Base-by-base conservation (phyloP, 805 yeast species). In the Naumovozyma baii region DNA sequence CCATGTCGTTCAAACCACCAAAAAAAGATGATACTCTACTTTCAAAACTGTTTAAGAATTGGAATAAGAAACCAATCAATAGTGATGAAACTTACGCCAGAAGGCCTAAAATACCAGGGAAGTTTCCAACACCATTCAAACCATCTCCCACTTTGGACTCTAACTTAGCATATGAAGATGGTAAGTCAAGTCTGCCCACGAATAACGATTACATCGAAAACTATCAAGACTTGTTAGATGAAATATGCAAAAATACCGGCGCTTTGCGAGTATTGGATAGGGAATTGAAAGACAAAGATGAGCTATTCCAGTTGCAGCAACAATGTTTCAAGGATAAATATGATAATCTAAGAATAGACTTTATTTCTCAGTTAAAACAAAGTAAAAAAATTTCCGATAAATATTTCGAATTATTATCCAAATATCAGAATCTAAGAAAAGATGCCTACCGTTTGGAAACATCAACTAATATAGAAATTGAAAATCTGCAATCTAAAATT, bases 311-410 rank as follows among this genome's bases (percentile, higher is more conserved):
- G 14, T 33, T 38, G 19, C 33, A 35, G 22, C 48, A 47, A 35
- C 22, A 40, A 14, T 32, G 41, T 10, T 50, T 41, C 31, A 45
- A 51, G 26, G 36, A 38, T 4, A 54, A 60, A 33, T 62, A 62
- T 38, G 36, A 44, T 5, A 43, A 50, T 4, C 41, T 62, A 5
- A 49, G 57, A 26, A 40, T 48, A 18, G 68, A 64, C 36, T 52
- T 63, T 30, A 52, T 59, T 4, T 37, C 45, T 9, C 68, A 63
- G 42, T 46, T 64, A 41, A 54, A 52, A 39, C 61, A 61, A 33
- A 52, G 61, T 4, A 59, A 62, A 38, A 49, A 50, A 39, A 38
- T 63, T 3, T 63, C 56, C 39, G 68, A 65, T 39, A 59, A 64
- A 10, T 63, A 57, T 36, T 59, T 54, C 38, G 47, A 50, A 20